Evolutionary conservation across 2,329 filamentous ascomycete species (phyloP), one percentile per base, ranked within the genome.

Genomic region (Gliomastix tumulicola): DNA sequence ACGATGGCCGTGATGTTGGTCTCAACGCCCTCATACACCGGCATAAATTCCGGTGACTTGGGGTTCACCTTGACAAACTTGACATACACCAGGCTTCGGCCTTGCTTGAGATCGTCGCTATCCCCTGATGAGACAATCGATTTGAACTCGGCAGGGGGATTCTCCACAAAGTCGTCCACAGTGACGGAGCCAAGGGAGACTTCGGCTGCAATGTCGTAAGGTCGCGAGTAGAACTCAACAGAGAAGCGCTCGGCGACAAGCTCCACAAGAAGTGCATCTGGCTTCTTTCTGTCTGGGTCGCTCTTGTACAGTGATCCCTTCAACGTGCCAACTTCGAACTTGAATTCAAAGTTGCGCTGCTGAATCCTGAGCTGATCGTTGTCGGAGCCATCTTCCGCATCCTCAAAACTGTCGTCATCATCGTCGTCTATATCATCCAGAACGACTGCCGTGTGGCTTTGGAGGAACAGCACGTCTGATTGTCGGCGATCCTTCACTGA

Each of bases 91-190:
- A 98, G 74, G 48, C 94, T 88, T 41, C 85, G 77, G 42, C 86
- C 80, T 40, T 84, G 77, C 32, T 82, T 74, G 19, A 83, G 79
- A 51, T 94, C 90, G 30, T 82, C 76, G 7, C 65, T 60, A 34
- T 82, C 79, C 1, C 76, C 77, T 2, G 92, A 96, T 0, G 89
- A 94, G n/a, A 99, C 79, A 35, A 99, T 94, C 19, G 90, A 90
- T 61, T 92, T 95, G 69, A 99, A 98, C 51, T 97, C 90, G 7
- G 84, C 82, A 0, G 86, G 68, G 0, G 88, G 81, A 37, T 90
- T 84, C 45, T 92, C 90, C 8, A 99, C 90, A 53, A 97, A 89
- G 54, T 99, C 92, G 51, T 97, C 90, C 4, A 98, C 79, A 1
- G 83, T 87, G 15, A 98, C 69, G 2, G 88, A 89, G 12, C 85